Base-by-base conservation (phyloP, 1,139 yeast genomes). In the Debaryomycetaceae sp. region DNA sequence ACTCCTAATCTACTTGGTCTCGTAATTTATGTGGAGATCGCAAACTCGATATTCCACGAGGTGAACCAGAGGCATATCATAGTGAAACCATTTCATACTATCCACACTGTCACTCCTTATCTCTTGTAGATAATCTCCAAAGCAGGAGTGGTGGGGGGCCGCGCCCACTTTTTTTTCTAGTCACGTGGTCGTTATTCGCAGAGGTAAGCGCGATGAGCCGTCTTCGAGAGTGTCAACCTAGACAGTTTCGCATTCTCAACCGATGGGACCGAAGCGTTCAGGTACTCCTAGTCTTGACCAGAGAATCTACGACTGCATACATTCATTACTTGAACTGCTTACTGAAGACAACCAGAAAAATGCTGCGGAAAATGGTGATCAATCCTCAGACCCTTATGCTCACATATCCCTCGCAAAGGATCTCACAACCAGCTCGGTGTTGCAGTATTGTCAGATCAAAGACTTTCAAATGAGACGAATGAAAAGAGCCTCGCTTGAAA, bases 381-480 rank as follows among this genome's bases (percentile, higher is more conserved):
- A 37, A 21, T 46, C 35, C 13, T 52, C 46, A 23, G 67, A 58
- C 32, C 57, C 62, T 16, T 49, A 53, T 40, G 49, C 57, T 28
- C 44, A 58, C 43, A 57, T 73, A 5, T 82, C 75, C 3, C 56
- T 77, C 16, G 87, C 86, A 1, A 63, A 63, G 39, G 79, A 78
- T 38, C 51, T 80, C 28, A 58, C 58, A 8, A 46, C 58, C 2
- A 42, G 56, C 4, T 81, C 77, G 32, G 65, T 76, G 1, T 41
- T 74, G 12, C 57, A 64, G 4, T 78, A 65, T 41, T 68, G 72
- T 13, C 77, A 73, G 37, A 45, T 58, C 20, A 74, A 75, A 32
- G 93, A 83, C 39, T 55, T 73, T 25, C 68, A 75, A 23, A 55
- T 85, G 43, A 69, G 74, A 34, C 57, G 96, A 37, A 73, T 74